A percentile compares a stretch with the other conserved stretches of the same genome.
phyloP scores from a whole-genome alignment of 2,329 filamentous ascomycete species.

The Pyrenophora seminiperda region DNA sequence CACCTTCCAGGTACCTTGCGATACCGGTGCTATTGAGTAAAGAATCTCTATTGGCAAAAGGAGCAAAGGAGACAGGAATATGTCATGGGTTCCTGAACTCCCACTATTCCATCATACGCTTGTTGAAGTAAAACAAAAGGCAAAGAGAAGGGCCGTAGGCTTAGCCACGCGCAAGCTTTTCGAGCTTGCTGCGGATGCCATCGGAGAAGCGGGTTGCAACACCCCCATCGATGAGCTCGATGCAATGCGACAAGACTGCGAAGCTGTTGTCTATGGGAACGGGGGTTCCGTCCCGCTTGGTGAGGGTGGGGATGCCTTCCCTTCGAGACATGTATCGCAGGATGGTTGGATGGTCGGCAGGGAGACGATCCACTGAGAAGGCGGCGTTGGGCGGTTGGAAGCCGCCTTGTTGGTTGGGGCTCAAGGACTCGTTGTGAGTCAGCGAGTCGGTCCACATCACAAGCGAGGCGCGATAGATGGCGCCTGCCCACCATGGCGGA shows the following conservation, averaged over 20 bases:
- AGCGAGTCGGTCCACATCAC: constrained; percentile 59
- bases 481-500: constrained; percentile 73
- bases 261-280: constrained; percentile 56
- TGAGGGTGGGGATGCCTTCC: constrained; percentile 59
- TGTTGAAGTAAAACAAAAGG: constrained; percentile 8
- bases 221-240: constrained; percentile 60
- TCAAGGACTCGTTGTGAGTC: constrained; percentile 54
- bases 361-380: constrained; percentile 58
- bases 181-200: constrained; percentile 60
- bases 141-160: constrained; percentile 1
- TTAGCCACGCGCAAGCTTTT: constrained; percentile 49
- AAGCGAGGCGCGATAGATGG: constrained; percentile 65
- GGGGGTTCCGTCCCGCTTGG: constrained; percentile 56
- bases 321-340: constrained; percentile 59
- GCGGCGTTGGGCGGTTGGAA: constrained; percentile 44
- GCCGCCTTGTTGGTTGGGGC: constrained; percentile 44
- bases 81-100: background rate
- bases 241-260: constrained; percentile 57
- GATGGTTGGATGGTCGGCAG: constrained; percentile 58
- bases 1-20: constrained; percentile 19
- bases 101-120: constrained; percentile 10
- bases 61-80: constrained; percentile 10
- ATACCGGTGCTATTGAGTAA: constrained; percentile 19
- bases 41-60: constrained; percentile 18
- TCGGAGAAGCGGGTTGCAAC: constrained; percentile 59